Percentiles rank a stretch among this genome's conserved stretches.
phyloP scores from a whole-genome alignment of 148 eudicot species.

The Rhododendron vialii region DNA sequence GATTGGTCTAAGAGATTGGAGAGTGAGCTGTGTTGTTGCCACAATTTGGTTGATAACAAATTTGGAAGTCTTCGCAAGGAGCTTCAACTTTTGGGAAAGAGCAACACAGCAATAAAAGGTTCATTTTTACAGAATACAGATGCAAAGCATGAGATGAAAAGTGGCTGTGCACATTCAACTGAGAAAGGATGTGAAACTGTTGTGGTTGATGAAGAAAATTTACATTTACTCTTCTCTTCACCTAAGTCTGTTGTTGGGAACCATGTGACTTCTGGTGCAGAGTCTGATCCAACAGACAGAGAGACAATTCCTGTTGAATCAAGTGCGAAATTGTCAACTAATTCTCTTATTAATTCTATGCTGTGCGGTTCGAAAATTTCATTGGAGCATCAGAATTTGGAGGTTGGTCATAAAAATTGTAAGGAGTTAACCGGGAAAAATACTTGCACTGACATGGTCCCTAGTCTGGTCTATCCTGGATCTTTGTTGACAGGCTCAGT shows the following conservation, averaged over 20 bases:
- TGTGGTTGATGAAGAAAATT: constrained; percentile 17
- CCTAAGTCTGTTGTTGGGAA: constrained; percentile 18
- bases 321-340: constrained; percentile 11
- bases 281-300: constrained; percentile 15
- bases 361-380: constrained; percentile 12
- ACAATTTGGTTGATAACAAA: constrained; percentile 12
- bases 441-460: constrained; percentile 12
- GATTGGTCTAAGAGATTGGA: constrained; percentile 39
- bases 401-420: constrained; percentile 16
- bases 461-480: constrained; percentile 7
- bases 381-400: constrained; percentile 5
- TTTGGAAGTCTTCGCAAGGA: constrained; percentile 38
- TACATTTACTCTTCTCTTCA: constrained; percentile 5
- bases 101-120: constrained; percentile 16
- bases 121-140: constrained; percentile 16
- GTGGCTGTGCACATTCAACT: constrained; percentile 14
- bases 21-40: constrained; percentile 24
- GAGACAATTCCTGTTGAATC: constrained; percentile 11
- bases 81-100: constrained; percentile 13
- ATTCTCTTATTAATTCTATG: constrained; percentile 7
- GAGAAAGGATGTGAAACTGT: constrained; percentile 9
- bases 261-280: constrained; percentile 16
- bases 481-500: constrained; percentile 11
- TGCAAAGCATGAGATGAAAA: constrained; percentile 14
- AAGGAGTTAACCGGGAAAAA: constrained; percentile 11